Evolutionary conservation across 2,329 filamentous ascomycete genomes (phyloP).

Genomic region (Ophiostoma piceae): DNA sequence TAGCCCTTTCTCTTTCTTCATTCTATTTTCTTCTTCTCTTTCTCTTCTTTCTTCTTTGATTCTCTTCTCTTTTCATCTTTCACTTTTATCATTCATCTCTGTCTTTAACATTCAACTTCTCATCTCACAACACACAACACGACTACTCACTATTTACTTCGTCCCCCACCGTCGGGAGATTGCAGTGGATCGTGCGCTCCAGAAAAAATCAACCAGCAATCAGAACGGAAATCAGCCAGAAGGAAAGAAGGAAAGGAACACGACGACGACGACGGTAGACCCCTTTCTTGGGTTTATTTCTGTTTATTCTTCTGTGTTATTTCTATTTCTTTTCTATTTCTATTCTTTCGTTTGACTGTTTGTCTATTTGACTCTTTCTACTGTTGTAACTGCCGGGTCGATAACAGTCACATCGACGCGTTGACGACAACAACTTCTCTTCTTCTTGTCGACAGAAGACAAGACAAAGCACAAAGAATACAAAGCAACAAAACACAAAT

Average conservation of each 20-base stretch:
- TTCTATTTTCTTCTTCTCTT: background rate
- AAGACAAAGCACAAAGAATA: too few species aligned
- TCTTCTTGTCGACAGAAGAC: too few species aligned
- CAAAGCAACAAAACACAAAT: background rate
- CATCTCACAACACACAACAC: background rate
- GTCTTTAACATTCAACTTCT: background rate
- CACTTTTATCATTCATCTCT: background rate
- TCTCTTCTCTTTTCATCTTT: slow-evolving; percentile 1
- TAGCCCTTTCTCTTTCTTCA: background rate
- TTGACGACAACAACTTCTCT: background rate
- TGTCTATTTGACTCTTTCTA: background rate
- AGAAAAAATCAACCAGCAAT: slow-evolving; percentile 13
- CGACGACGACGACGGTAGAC: slow-evolving; percentile 5
- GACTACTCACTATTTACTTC: background rate
- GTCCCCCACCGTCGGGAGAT: slow-evolving; percentile 13
- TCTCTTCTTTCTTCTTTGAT: background rate
- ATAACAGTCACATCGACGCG: background rate
- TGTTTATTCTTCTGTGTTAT: background rate
- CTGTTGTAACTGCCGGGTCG: background rate
- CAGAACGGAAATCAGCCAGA: slow-evolving; percentile 2
- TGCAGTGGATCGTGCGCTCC: slow-evolving; percentile 15
- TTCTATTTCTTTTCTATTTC: background rate
- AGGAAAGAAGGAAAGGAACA: slow-evolving; percentile 16
- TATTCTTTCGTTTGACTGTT: background rate
- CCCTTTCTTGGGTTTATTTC: background rate